phyloP scores from a whole-genome alignment of 768 basidiomycete genomes.

The Auricularia sp. region DNA sequence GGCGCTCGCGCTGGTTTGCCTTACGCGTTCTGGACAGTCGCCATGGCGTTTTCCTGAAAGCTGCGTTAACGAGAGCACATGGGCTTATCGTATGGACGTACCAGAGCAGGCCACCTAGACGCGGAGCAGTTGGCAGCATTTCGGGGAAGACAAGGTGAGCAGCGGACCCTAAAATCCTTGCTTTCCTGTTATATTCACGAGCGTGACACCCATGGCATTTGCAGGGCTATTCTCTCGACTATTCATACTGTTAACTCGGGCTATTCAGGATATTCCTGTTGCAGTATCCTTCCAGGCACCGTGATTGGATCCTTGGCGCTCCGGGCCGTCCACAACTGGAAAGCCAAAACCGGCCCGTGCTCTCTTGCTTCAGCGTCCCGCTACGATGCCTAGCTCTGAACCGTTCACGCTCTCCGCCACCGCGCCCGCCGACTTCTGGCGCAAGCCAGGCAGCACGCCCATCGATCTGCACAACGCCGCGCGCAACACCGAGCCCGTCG shows the following conservation, averaged over 20 bases:
- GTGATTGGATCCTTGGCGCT: background rate
- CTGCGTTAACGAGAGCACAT: background rate
- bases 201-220: too few relatives aligned
- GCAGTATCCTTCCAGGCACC: slow-evolving; percentile 1
- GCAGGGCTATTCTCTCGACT: too few relatives aligned
- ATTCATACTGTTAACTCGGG: too few relatives aligned
- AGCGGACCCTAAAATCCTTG: too few relatives aligned
- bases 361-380: too few relatives aligned
- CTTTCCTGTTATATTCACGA: too few relatives aligned
- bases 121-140: slow-evolving; percentile 46
- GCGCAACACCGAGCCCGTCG: slow-evolving; percentile 7
- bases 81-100: slow-evolving; percentile 23
- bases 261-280: too few relatives aligned
- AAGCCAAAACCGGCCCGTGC: background rate
- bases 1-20: slow-evolving; percentile 77
- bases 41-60: slow-evolving; percentile 85
- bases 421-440: slow-evolving; percentile 20
- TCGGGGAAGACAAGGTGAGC: slow-evolving; percentile 21
- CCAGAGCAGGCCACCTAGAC: slow-evolving; percentile 79
- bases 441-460: slow-evolving; percentile 19
- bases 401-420: background rate
- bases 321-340: too few relatives aligned
- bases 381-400: background rate
- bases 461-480: slow-evolving; percentile 14
- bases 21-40: slow-evolving; percentile 85